These are phyloP conservation scores for Musa itinerans DNA, from an alignment of 176 grass and related monocot genomes.

Conservation along the genomic window DNA sequence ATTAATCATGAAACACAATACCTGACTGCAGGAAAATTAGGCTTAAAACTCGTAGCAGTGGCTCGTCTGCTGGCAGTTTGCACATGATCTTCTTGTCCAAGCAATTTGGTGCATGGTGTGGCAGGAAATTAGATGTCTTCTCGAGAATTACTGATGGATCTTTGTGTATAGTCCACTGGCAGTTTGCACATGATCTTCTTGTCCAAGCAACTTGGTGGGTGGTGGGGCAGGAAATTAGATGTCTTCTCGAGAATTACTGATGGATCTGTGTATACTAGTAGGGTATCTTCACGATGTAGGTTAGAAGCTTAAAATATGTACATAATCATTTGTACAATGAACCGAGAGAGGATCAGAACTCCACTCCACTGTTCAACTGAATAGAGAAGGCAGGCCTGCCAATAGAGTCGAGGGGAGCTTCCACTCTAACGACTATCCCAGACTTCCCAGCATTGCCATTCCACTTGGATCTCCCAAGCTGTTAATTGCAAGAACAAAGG, in stretches of 20 bases:
- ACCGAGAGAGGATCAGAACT: conserved; percentile 31
- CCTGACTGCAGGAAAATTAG: too few relatives aligned
- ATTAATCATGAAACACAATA: too few relatives aligned
- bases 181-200: too few relatives aligned
- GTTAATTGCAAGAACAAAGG: not conserved
- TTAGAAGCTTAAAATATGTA: not conserved
- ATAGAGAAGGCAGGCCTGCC: conserved; percentile 41
- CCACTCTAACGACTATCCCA: conserved; percentile 44
- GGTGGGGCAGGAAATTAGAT: not conserved
- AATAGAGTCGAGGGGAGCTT: conserved; percentile 31
- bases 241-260: not conserved
- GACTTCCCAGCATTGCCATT: conserved; percentile 31
- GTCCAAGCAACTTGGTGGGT: not conserved
- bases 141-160: not conserved
- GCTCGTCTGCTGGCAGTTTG: not conserved
- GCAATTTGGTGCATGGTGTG: not conserved
- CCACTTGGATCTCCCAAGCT: conserved; percentile 54
- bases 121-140: not conserved
- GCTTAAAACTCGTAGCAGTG: not conserved
- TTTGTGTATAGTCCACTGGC: not conserved
- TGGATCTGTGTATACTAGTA: not conserved
- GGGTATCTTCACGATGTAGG: not conserved
- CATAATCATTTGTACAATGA: not conserved
- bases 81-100: not conserved
- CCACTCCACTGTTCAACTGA: conserved; percentile 62